Evolutionary conservation across 192 early-diverging fungal genomes (phyloP), one percentile per base, ranked within the genome.

Genomic region (Thamnidium elegans): DNA sequence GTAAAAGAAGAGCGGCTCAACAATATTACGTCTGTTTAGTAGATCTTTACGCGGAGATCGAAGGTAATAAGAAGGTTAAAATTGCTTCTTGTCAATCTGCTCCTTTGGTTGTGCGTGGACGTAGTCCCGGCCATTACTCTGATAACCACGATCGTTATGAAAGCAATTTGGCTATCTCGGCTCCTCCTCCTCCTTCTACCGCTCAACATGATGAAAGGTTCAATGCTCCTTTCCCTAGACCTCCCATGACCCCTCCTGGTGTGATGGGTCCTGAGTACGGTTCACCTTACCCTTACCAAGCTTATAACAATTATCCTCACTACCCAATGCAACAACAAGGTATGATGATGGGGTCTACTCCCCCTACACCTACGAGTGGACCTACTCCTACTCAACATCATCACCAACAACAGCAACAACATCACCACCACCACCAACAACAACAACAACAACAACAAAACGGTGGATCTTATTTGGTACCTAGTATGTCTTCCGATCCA

Each of bases 101-200:
- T 31, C 89, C 86, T 7, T 77, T 98, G 39, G 94, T 97, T 0
- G 96, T 98, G 6, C 86, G 95, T 55, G 95, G 95, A 15, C 89
- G 95, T 19, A 90, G 90, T 17, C 95, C 96, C 9, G 94, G 93
- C 10, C 96, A 98, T 58, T 98, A 98, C 67, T 87, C 87, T 13
- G 90, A 94, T 61, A 63, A 52, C 19, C 61, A 56, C 13, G 55
- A 72, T 14, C 58, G 63, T n/a, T 65, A 64, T 20, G 52, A 68
- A 20, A 53, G 34, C 6, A 43, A 31, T 13, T n/a, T 58, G 31
- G 2, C 50, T 11, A 45, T 47, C 50, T 46, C 32, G 0, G 31
- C 31, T 59, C 58, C 36, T 6, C 58, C 36, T 17, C 46, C 46
- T 47, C 56, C 34, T 15, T 11, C 45, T 15, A 8, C 52, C 36